Base-by-base conservation (phyloP, 352 stramenopile species). In the Peronospora tabacina region DNA sequence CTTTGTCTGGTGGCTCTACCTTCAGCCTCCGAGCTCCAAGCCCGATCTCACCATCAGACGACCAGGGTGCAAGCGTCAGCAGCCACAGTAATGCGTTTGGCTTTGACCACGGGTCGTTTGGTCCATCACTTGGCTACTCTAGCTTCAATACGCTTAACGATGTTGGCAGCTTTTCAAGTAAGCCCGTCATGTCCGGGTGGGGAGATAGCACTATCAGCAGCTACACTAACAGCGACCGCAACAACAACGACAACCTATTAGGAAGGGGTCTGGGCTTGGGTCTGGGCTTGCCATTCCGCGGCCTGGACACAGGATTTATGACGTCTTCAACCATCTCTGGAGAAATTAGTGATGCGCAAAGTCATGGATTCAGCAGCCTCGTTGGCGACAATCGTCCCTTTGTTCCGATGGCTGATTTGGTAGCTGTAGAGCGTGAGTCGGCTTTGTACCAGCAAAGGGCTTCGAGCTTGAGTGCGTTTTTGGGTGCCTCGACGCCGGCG, bases 391-490 rank as follows among this genome's bases (percentile, higher is more conserved):
- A 44, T 45, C 45, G 13, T 28, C 7, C 52, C 6, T 86, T 82
- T 55, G 63, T 61, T 7, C 58, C 70, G 10, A 82, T 90, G 75
- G 55, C 66, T 24, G 75, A 89, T 41, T 64, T 91, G 66, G 75
- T 65, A 5, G 81, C 78, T 15, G 64, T 91, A 9, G 81, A 91
- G 50, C 73, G 66, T 7, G 75, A 85, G 34, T 83, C 64, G 19
- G 57, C 73, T 26, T 59, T 71, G 44, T 91, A 90, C 53, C 75
- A 85, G 50, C 75, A 85, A 24, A 65, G 75, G 19, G 65, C 68
- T 28, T 91, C 81, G 43, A 91, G 77, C 58, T 62, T 91, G 50
- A 91, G 76, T 28, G 63, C 75, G 2, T 82, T 91, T 39, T 66
- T 91, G 33, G 49, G 46, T 11, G 43, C 58, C 0, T 56, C 64